Conservation (phyloP, 139 green algal genomes). For the Chlamydomonas eustigma region DNA sequence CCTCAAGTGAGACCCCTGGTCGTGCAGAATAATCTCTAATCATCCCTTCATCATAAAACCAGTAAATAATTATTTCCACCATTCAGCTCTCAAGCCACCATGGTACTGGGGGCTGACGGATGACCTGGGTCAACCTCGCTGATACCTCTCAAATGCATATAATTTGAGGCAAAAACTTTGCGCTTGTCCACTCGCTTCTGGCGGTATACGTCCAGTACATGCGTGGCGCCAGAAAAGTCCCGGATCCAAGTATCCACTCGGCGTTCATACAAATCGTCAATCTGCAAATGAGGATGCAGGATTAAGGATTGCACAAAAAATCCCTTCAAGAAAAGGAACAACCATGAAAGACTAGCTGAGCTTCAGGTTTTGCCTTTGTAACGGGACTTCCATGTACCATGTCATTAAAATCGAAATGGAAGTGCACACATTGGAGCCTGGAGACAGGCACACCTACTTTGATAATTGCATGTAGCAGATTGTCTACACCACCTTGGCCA, state of each 20-base stretch:
- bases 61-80: too few species aligned
- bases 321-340: too few species aligned
- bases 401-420: too few species aligned
- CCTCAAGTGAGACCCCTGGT: too few species aligned
- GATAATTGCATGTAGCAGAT: constrained; percentile 62
- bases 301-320: too few species aligned
- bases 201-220: constrained; percentile 61
- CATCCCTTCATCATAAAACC: too few species aligned
- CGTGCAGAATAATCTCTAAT: too few species aligned
- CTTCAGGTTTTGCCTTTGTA: too few species aligned
- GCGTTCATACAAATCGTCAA: constrained; percentile 53
- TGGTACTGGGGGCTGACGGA: not conserved
- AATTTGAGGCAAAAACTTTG: constrained; percentile 53
- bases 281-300: constrained; percentile 21
- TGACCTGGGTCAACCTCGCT: not conserved
- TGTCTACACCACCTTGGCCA: constrained; percentile 37
- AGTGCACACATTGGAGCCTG: too few species aligned
- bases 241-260: constrained; percentile 63
- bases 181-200: constrained; percentile 62
- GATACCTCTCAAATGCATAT: constrained; percentile 33
- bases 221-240: constrained; percentile 46
- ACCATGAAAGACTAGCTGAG: too few species aligned
- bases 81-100: too few species aligned
- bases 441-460: constrained; percentile 44
- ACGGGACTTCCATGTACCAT: too few species aligned